phyloP scores from a whole-genome alignment of 202 grass and related monocot genomes.

The Eragrostis tef region DNA sequence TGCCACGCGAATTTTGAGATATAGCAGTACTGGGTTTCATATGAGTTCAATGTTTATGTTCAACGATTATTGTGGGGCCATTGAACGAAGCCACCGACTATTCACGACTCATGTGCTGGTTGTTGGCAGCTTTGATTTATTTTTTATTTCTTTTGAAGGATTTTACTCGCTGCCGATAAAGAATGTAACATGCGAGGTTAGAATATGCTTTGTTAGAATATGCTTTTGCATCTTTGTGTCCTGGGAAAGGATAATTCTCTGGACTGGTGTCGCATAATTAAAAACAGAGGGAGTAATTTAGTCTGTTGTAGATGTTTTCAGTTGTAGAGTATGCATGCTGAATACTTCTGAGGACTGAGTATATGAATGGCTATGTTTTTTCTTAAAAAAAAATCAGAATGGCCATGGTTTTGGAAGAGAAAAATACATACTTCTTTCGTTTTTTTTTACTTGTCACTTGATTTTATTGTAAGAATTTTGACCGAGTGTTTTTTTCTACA shows the following conservation, averaged over 20 bases:
- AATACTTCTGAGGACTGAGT: too few species aligned
- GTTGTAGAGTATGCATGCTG: too few species aligned
- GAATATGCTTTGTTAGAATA: conserved; percentile 39
- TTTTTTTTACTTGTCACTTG: too few species aligned
- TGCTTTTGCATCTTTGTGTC: conserved; percentile 12
- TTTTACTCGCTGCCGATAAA: neutral
- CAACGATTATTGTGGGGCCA: neutral
- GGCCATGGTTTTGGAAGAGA: too few species aligned
- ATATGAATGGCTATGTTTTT: too few species aligned
- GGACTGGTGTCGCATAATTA: neutral
- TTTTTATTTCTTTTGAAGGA: neutral
- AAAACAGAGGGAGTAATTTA: too few species aligned
- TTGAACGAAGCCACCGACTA: neutral
- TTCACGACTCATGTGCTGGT: conserved; percentile 19
- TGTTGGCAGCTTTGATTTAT: neutral
- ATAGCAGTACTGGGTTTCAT: neutral
- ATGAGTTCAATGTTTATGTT: conserved; percentile 2
- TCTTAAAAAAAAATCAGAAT: too few species aligned
- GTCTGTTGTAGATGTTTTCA: too few species aligned
- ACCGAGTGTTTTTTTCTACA: too few species aligned
- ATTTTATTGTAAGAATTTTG: too few species aligned
- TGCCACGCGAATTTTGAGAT: neutral
- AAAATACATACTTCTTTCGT: too few species aligned
- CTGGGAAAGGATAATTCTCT: conserved; percentile 1
- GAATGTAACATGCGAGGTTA: neutral